phyloP scores from a whole-genome alignment of 2,329 filamentous ascomycete genomes.

The Berkeleyomyces basicola region DNA sequence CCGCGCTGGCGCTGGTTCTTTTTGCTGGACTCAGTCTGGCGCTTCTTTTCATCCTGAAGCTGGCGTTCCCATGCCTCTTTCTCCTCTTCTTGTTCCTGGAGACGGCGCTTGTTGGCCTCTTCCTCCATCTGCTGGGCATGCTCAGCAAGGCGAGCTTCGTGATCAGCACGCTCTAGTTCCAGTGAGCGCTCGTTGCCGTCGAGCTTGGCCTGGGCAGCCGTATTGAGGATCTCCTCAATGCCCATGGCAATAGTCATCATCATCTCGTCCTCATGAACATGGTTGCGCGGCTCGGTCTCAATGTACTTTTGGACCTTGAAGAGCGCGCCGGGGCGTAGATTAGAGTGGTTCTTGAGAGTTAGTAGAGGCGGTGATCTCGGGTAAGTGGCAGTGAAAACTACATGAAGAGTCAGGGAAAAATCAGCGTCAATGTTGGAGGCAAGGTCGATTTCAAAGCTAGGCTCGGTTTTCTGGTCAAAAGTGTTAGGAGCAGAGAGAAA shows the following conservation, averaged over 20 bases:
- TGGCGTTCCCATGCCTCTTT: conserved; percentile 53
- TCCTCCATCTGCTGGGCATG: conserved; percentile 40
- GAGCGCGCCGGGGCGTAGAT: conserved; percentile 52
- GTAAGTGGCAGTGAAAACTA: conserved; percentile 78
- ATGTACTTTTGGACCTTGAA: conserved; percentile 52
- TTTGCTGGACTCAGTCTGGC: conserved; percentile 46
- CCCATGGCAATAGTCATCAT: conserved; percentile 49
- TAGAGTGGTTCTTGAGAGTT: conserved; percentile 45
- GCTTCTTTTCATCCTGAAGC: conserved; percentile 54
- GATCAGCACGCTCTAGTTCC: conserved; percentile 72
- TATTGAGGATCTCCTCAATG: conserved; percentile 64
- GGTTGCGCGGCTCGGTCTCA: conserved; percentile 38
- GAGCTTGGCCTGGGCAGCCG: conserved; percentile 63
- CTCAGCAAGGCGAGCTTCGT: conserved; percentile 55
- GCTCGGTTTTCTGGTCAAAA: conserved; percentile 51
- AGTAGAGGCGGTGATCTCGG: conserved; percentile 68
- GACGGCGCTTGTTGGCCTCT: conserved; percentile 34
- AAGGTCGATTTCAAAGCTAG: conserved; percentile 65
- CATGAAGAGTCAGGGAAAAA: conserved; percentile 52
- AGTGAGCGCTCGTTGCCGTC: conserved; percentile 64
- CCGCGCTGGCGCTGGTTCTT: conserved; percentile 32
- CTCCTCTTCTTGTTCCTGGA: conserved; percentile 47
- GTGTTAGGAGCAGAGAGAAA: conserved; percentile 11
- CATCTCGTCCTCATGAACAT: conserved; percentile 40
- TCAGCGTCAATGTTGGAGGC: conserved; percentile 58